These are phyloP conservation scores for Pseudozyma thailandica DNA, from an alignment of 1,284 basidiomycete genomes.

Conservation along the genomic window DNA sequence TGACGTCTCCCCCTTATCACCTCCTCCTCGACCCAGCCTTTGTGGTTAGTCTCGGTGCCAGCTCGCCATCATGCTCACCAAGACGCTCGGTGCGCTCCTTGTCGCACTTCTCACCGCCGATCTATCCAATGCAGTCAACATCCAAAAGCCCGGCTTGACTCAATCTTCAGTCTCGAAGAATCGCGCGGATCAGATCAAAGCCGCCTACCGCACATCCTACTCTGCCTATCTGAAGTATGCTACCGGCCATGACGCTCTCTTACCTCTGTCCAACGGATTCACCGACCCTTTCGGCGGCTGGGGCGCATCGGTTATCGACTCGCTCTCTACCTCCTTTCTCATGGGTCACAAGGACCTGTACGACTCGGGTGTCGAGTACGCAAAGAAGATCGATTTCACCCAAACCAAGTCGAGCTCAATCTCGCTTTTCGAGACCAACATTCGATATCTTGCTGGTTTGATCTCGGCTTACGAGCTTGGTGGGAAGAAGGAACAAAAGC, in stretches of 20 bases:
- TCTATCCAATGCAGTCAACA: constrained; percentile 10
- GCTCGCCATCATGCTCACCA: constrained; percentile 23
- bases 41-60: background rate
- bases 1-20: background rate
- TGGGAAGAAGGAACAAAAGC: constrained; percentile 47
- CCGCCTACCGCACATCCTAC: constrained; percentile 44
- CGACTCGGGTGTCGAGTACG: constrained; percentile 30
- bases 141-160: constrained; percentile 33
- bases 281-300: constrained; percentile 53
- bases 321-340: constrained; percentile 55
- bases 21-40: background rate
- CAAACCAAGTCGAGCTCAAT: constrained; percentile 37
- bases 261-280: constrained; percentile 42
- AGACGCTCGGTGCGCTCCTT: constrained; percentile 13
- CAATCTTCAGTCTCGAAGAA: constrained; percentile 26
- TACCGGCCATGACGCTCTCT: constrained; percentile 42
- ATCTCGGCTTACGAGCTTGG: constrained; percentile 60
- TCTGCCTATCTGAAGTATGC: constrained; percentile 54
- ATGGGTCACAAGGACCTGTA: constrained; percentile 57
- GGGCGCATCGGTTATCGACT: constrained; percentile 62
- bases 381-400: constrained; percentile 50
- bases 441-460: constrained; percentile 60
- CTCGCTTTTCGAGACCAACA: constrained; percentile 63
- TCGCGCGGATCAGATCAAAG: constrained; percentile 49
- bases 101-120: constrained; percentile 16